Percentiles rank a stretch among this genome's conserved stretches.
Evolutionary conservation across 2,329 filamentous ascomycete genomes (phyloP).

Genomic region (Hymenoscyphus repandus): DNA sequence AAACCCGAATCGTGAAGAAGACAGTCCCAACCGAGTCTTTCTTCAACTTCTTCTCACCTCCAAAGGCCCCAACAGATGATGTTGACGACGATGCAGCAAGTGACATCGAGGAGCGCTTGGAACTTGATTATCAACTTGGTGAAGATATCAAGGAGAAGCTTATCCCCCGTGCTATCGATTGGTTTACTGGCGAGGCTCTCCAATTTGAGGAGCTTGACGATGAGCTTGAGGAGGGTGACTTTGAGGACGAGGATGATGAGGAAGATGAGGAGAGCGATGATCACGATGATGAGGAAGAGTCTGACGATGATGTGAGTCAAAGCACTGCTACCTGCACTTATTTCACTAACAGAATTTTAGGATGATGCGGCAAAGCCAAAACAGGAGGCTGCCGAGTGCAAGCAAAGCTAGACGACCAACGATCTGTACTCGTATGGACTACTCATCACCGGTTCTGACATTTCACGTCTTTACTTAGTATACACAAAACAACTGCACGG

Average conservation of each 20-base stretch:
- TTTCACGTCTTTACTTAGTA: background rate
- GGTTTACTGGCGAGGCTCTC: slow-evolving; percentile 97
- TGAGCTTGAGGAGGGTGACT: slow-evolving; percentile 75
- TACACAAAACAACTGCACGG: slow-evolving; percentile 4
- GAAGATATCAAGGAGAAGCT: slow-evolving; percentile 99
- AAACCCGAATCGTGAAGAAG: slow-evolving; percentile 98
- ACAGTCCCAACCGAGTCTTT: slow-evolving; percentile 98
- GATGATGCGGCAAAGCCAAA: slow-evolving; percentile 86
- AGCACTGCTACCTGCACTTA: slow-evolving; percentile 5
- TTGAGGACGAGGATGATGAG: slow-evolving; percentile 81
- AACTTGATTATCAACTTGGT: slow-evolving; percentile 97
- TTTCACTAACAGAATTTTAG: slow-evolving; percentile 42
- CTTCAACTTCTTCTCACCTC: slow-evolving; percentile 89
- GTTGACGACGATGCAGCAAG: slow-evolving; percentile 70
- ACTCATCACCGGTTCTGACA: background rate
- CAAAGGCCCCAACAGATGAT: slow-evolving; percentile 71
- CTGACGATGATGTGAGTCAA: slow-evolving; percentile 67
- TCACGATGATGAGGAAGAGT: slow-evolving; percentile 68
- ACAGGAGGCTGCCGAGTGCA: slow-evolving; percentile 92
- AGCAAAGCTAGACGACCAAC: slow-evolving; percentile 66
- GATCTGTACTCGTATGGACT: background rate
- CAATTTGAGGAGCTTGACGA: slow-evolving; percentile 92
- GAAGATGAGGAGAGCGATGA: slow-evolving; percentile 86
- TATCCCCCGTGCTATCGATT: slow-evolving; percentile 96
- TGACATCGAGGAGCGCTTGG: slow-evolving; percentile 95